phyloP scores from a whole-genome alignment of 2,329 filamentous ascomycete genomes.

The Ophiostoma piceae region DNA sequence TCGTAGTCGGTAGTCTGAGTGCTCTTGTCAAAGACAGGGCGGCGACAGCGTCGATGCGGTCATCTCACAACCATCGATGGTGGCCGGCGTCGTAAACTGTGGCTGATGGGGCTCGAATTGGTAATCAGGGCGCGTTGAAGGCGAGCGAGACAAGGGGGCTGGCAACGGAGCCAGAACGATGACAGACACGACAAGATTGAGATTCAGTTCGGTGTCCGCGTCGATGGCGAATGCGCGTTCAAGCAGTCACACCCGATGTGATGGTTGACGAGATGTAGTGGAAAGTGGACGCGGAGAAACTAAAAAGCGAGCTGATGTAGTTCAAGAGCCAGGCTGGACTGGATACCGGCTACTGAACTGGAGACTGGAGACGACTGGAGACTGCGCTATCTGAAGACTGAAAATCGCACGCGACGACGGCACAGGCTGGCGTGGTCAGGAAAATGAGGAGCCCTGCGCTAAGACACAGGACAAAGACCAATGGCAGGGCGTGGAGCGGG shows the following conservation, averaged over 20 bases:
- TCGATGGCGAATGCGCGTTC: not conserved
- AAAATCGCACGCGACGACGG: conserved; percentile 24
- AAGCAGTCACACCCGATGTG: conserved; percentile 3
- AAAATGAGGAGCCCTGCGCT: conserved; percentile 22
- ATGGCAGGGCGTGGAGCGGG: conserved; percentile 15
- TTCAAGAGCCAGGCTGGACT: conserved; percentile 8
- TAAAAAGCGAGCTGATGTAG: conserved; percentile 18
- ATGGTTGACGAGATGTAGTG: conserved; percentile 8
- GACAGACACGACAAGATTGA: not conserved
- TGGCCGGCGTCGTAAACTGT: not conserved
- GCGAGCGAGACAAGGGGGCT: not conserved
- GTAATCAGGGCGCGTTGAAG: conserved; percentile 3
- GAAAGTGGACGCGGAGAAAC: conserved; percentile 20
- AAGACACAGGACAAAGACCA: conserved; percentile 15
- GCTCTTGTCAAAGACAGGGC: conserved; percentile 24
- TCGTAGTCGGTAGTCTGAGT: conserved; percentile 13
- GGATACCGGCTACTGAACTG: conserved; percentile 11
- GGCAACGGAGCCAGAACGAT: not conserved
- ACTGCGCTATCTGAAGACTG: conserved; percentile 8
- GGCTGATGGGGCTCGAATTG: not conserved
- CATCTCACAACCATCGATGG: conserved; percentile 24
- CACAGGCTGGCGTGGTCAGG: conserved; percentile 2
- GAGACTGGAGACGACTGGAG: conserved; percentile 10
- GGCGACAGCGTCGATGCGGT: conserved; percentile 20
- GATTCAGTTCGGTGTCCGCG: not conserved